Percentiles rank a stretch among this genome's conserved stretches.
Evolutionary conservation across 495 filamentous ascomycete species (phyloP).

Genomic region (Cryomyces minteri): DNA sequence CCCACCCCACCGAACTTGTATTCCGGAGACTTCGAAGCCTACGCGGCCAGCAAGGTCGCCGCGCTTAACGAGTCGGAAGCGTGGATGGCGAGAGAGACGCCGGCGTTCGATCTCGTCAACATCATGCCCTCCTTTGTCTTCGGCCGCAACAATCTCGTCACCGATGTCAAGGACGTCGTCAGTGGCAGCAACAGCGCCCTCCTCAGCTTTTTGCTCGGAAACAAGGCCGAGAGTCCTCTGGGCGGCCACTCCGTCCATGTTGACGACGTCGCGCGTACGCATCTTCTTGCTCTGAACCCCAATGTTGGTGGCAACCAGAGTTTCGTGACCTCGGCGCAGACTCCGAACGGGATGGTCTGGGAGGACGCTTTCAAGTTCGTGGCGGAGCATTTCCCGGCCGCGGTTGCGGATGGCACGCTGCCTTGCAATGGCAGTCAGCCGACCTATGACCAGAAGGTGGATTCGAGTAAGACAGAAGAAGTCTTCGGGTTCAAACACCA

Average conservation of each 20-base stretch:
- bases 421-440: conserved; percentile 5
- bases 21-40: conserved; percentile 14
- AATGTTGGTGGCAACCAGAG: conserved; percentile 5
- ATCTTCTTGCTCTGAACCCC: conserved; percentile 5
- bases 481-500: too few relatives aligned
- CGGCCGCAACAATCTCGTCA: conserved; percentile 25
- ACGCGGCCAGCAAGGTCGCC: conserved; percentile 15
- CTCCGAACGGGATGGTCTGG: conserved; percentile 1
- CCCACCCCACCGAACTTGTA: not conserved
- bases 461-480: too few relatives aligned
- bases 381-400: conserved; percentile 1
- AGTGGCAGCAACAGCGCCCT: conserved; percentile 3
- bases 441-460: too few relatives aligned
- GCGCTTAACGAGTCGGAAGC: conserved; percentile 25
- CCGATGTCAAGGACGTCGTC: conserved; percentile 13
- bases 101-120: conserved; percentile 27
- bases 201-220: not conserved
- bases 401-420: conserved; percentile 1
- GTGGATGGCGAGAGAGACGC: conserved; percentile 23
- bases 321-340: not conserved
- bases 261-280: conserved; percentile 6
- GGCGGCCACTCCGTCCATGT: conserved; percentile 1
- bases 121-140: conserved; percentile 28
- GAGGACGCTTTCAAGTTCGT: conserved; percentile 1
- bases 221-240: not conserved